Evolutionary conservation across 2,329 filamentous ascomycete species (phyloP).

Genomic region (Amesomyces nigricolor): DNA sequence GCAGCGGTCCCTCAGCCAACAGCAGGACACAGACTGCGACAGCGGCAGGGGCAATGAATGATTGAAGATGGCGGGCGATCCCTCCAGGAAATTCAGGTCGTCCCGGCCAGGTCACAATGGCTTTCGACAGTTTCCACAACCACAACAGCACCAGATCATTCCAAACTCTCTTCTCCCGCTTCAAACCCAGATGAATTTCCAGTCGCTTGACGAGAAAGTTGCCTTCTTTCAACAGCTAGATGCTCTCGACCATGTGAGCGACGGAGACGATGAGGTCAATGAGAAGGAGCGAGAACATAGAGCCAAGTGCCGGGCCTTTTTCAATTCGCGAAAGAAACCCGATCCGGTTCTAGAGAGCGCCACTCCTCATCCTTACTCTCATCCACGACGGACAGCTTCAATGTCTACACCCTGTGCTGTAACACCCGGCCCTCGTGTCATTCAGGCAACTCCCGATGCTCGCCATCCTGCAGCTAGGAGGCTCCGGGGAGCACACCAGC

Average conservation of each 20-base stretch:
- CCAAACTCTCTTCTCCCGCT: background rate
- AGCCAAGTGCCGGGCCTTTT: slow-evolving; percentile 28
- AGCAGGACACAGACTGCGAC: background rate
- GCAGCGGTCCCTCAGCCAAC: background rate
- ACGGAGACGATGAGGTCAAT: slow-evolving; percentile 31
- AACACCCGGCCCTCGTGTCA: slow-evolving; percentile 11
- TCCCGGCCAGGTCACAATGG: background rate
- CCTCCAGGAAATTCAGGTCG: background rate
- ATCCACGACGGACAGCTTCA: slow-evolving; percentile 14
- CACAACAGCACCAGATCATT: background rate
- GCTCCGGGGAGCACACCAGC: background rate
- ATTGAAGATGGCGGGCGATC: background rate
- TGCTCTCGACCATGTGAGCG: slow-evolving; percentile 24
- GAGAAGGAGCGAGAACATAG: slow-evolving; percentile 34
- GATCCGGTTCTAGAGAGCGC: background rate
- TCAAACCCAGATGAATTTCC: slow-evolving; percentile 5
- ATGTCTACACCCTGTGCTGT: slow-evolving; percentile 14
- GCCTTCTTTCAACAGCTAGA: slow-evolving; percentile 43
- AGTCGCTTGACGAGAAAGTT: slow-evolving; percentile 35
- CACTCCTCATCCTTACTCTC: background rate
- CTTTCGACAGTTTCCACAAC: background rate
- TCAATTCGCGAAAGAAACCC: slow-evolving; percentile 15
- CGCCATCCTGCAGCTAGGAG: slow-evolving; percentile 6
- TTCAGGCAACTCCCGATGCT: slow-evolving; percentile 23
- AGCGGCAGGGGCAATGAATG: background rate